These are phyloP conservation scores for Acidomyces sp. DNA, from an alignment of 495 filamentous ascomycete species.

Conservation along the genomic window DNA sequence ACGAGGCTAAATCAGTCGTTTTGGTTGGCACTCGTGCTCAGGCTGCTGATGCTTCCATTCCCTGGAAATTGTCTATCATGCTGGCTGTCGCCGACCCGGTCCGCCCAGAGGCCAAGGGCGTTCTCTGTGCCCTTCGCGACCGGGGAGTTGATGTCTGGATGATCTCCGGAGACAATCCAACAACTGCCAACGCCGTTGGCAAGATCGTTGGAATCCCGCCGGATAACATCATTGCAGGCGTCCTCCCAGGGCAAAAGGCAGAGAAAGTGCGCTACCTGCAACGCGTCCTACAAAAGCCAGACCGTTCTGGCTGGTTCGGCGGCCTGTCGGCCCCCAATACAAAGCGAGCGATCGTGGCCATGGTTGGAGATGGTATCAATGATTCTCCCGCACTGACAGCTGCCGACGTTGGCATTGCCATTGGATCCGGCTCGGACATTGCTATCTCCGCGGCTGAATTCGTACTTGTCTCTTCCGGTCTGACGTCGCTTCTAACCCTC, in stretches of 20 bases:
- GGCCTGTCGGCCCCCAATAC: neutral
- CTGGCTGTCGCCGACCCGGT: slow-evolving; percentile 49
- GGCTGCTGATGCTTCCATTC: neutral
- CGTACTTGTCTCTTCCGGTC: slow-evolving; percentile 64
- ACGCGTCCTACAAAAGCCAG: slow-evolving; percentile 28
- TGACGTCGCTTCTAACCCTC: slow-evolving; percentile 57
- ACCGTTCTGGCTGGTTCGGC: slow-evolving; percentile 15
- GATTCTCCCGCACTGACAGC: slow-evolving; percentile 69
- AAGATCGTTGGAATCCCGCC: slow-evolving; percentile 58
- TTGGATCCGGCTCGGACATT: slow-evolving; percentile 73
- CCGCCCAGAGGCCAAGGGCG: slow-evolving; percentile 55
- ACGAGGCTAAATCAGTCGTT: slow-evolving; percentile 27
- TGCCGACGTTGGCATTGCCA: slow-evolving; percentile 72
- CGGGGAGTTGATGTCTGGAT: slow-evolving; percentile 68
- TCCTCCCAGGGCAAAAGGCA: slow-evolving; percentile 76
- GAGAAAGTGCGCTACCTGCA: slow-evolving; percentile 73
- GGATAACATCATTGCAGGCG: slow-evolving; percentile 70
- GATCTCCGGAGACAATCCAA: slow-evolving; percentile 76
- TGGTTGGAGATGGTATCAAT: slow-evolving; percentile 81
- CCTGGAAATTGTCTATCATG: slow-evolving; percentile 21
- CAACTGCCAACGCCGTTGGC: slow-evolving; percentile 57
- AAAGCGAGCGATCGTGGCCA: slow-evolving; percentile 37
- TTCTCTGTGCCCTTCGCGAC: slow-evolving; percentile 55
- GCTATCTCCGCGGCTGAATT: slow-evolving; percentile 73
- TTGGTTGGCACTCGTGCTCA: slow-evolving; percentile 17